Conservation (phyloP, 108 stramenopile genomes). For the Cyclotella baltica region DNA sequence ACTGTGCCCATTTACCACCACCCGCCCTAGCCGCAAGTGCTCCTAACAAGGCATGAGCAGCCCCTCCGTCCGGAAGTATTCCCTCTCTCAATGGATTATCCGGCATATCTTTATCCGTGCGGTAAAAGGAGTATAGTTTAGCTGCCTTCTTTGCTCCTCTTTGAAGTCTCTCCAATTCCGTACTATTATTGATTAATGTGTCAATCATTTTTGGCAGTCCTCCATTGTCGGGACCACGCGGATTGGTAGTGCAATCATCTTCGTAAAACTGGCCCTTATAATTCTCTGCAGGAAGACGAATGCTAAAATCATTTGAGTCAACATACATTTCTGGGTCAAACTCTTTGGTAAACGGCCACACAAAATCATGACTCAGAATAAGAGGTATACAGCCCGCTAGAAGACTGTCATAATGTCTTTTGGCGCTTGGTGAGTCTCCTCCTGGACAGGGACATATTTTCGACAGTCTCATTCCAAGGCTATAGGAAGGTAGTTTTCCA, state of each 20-base stretch:
- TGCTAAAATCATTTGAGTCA: background rate
- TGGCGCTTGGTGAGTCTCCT: constrained; percentile 3
- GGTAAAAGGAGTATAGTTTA: constrained; percentile 1
- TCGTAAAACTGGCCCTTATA: background rate
- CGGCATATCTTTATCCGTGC: background rate
- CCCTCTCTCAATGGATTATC: constrained; percentile 8
- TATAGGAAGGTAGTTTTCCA: background rate
- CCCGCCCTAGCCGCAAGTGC: background rate
- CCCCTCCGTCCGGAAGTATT: background rate
- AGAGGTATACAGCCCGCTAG: constrained; percentile 7
- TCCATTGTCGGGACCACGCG: background rate
- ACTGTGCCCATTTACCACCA: background rate
- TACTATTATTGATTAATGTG: background rate
- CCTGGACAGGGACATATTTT: constrained; percentile 6
- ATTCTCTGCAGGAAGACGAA: background rate
- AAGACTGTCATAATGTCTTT: constrained; percentile 1
- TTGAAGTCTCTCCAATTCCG: constrained; percentile 2
- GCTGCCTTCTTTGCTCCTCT: background rate
- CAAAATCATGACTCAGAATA: constrained; percentile 11
- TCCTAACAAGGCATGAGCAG: background rate
- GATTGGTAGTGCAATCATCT: background rate
- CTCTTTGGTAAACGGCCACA: background rate
- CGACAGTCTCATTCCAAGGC: constrained; percentile 1
- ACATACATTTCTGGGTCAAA: background rate
- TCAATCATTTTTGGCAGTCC: constrained; percentile 4